A percentile compares a stretch with the other conserved stretches of the same genome.
phyloP scores from a whole-genome alignment of 495 filamentous ascomycete genomes.

The Staphylotrichum tortipilum region DNA sequence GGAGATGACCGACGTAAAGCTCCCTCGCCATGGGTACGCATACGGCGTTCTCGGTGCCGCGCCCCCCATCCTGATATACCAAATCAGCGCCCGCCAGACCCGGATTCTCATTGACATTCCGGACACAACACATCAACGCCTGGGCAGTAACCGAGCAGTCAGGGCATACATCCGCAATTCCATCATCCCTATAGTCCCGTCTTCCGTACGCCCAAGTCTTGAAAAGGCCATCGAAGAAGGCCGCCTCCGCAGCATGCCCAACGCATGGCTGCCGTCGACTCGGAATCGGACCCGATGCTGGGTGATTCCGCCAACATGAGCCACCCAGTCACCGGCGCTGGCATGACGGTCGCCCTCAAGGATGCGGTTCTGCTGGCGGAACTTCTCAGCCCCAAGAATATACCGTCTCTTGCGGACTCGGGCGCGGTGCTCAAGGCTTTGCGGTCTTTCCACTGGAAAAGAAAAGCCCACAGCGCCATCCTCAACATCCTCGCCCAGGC shows the following conservation, averaged over 20 bases:
- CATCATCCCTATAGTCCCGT: neutral
- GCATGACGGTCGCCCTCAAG: slow-evolving; percentile 15
- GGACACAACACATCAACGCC: neutral
- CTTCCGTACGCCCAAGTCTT: neutral
- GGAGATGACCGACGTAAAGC: neutral
- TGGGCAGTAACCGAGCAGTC: neutral
- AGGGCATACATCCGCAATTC: slow-evolving; percentile 3
- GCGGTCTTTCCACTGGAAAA: slow-evolving; percentile 7
- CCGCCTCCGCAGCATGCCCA: slow-evolving; percentile 11
- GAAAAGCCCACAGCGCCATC: slow-evolving; percentile 8
- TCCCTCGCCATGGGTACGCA: slow-evolving; percentile 4
- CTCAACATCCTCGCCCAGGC: slow-evolving; percentile 15
- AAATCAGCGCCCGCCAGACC: slow-evolving; percentile 3
- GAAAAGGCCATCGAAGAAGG: neutral
- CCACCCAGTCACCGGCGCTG: slow-evolving; percentile 11
- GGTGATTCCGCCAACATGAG: slow-evolving; percentile 14
- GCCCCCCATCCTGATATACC: slow-evolving; percentile 11
- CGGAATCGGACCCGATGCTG: slow-evolving; percentile 3
- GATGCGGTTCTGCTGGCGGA: slow-evolving; percentile 5
- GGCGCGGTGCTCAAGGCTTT: neutral
- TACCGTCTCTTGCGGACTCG: neutral
- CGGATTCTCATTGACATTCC: slow-evolving; percentile 14
- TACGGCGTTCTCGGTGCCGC: slow-evolving; percentile 5
- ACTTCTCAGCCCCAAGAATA: neutral
- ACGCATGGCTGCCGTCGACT: slow-evolving; percentile 8